Conservation (phyloP, 352 stramenopile genomes). For the Salisapilia sapeloensis region DNA sequence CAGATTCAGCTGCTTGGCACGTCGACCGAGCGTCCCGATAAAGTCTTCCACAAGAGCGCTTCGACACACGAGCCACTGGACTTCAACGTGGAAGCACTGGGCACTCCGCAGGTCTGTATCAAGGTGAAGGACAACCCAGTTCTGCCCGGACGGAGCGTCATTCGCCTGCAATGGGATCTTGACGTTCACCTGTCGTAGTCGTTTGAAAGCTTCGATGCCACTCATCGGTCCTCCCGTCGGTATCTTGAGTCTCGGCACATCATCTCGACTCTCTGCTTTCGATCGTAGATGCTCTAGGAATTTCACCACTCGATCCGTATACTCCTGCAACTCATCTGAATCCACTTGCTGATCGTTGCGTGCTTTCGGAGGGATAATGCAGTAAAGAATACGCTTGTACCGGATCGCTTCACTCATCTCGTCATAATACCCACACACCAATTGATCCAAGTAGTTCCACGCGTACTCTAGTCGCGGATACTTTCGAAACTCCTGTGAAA, state of each 20-base stretch:
- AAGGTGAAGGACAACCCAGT: conserved; percentile 66
- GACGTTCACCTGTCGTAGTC: conserved; percentile 39
- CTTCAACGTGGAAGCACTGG: conserved; percentile 71
- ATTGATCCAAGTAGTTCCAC: conserved; percentile 75
- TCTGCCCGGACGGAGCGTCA: conserved; percentile 56
- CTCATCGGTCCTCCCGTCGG: conserved; percentile 23
- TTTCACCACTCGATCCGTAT: conserved; percentile 44
- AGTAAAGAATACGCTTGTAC: conserved; percentile 66
- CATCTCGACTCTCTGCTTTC: conserved; percentile 30
- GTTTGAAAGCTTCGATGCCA: conserved; percentile 39
- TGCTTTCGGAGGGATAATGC: conserved; percentile 35
- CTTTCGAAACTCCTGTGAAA: conserved; percentile 70
- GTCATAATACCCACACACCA: conserved; percentile 77
- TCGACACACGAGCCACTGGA: conserved; percentile 74
- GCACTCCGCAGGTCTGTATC: conserved; percentile 47
- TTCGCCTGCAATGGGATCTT: conserved; percentile 51
- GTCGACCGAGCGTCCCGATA: conserved; percentile 43
- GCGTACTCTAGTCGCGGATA: conserved; percentile 65
- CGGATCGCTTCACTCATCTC: conserved; percentile 74
- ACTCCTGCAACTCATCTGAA: conserved; percentile 11
- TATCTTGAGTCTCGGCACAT: conserved; percentile 35
- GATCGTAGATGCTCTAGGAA: conserved; percentile 50
- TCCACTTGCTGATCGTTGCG: conserved; percentile 8
- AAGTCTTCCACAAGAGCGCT: conserved; percentile 70
- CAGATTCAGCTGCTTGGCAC: conserved; percentile 57